These are phyloP conservation scores for Gelatoporia subvermispora DNA, from an alignment of 768 basidiomycete genomes.

Conservation along the genomic window DNA sequence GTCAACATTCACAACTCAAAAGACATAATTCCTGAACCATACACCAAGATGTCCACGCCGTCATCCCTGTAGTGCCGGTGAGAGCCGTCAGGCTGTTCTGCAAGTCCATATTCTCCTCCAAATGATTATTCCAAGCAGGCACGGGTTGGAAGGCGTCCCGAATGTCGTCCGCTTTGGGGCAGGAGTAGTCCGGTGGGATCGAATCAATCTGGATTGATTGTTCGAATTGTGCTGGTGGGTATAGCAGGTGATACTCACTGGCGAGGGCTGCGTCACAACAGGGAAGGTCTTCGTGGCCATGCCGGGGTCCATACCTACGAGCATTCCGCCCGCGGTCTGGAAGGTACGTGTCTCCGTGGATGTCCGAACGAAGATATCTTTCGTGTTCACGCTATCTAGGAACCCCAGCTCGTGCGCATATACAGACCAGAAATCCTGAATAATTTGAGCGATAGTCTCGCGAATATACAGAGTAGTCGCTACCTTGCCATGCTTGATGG, in stretches of 20 bases:
- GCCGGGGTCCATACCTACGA: conserved; percentile 40
- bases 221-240: not conserved
- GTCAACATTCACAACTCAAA: no score
- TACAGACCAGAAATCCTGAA: conserved; percentile 43
- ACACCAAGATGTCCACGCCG: conserved; percentile 47
- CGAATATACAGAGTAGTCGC: not conserved
- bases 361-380: conserved; percentile 39
- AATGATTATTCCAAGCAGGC: conserved; percentile 43
- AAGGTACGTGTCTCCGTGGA: conserved; percentile 43
- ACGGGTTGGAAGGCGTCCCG: conserved; percentile 39
- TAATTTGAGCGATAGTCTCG: not conserved
- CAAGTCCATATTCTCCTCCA: conserved; percentile 31
- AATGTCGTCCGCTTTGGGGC: conserved; percentile 36
- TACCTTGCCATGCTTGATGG: conserved; percentile 38
- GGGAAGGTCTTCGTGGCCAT: conserved; percentile 30
- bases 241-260: conserved; percentile 23
- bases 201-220: conserved; percentile 37
- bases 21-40: conserved; percentile 6
- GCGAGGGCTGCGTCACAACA: conserved; percentile 37
- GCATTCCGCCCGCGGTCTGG: conserved; percentile 40
- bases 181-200: conserved; percentile 39
- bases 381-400: conserved; percentile 27
- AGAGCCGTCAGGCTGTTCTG: conserved; percentile 32
- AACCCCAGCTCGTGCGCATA: conserved; percentile 35
- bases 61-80: conserved; percentile 36